Base-by-base conservation (phyloP, 768 basidiomycete species). In the Candolleomyces eurysporus region DNA sequence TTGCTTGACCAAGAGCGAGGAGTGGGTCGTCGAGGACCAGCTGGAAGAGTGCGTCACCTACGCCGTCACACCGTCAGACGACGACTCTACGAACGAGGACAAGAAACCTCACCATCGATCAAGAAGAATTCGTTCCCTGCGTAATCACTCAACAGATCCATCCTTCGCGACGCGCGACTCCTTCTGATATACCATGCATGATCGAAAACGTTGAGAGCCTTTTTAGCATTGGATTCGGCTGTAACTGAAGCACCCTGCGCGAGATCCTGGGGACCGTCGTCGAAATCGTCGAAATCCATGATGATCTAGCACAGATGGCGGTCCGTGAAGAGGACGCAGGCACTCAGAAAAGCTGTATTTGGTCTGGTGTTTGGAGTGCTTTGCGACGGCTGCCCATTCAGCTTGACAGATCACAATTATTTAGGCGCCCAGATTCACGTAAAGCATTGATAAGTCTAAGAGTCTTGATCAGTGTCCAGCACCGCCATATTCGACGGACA, bases 61-160 rank as follows among this genome's bases (percentile, higher is more conserved):
- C 36, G n/a, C 2, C n/a, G 26, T 48, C 8, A 31, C 26, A 4
- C 26, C 26, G 26, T 55, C 21, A 59, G 40, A 60, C 63, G 5
- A 68, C 51, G 9, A 30, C n/a, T 4, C 19, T 48, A 40, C 32
- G 13, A 32, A 40, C 13, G 9, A 56, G 46, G 49, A 57, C 10
- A 26, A 26, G 26, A 26, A 46, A 19, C 64, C 68, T 42, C 68
- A 84, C 88, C 88, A 69, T 89, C 87, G 60, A 90, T 75, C 45
- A 89, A 65, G 66, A 90, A 90, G 16, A 79, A 78, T 67, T 90
- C 89, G 40, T 68, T 79, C 1, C 89, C 89, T 21, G 85, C 88
- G 68, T 88, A 90, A 66, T 88, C 89, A 4, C 87, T 86, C 31
- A 90, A 72, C 9, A 90, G 75, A 69, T 90, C 88, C 87, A 90